Percentiles rank a stretch among this genome's conserved stretches.
Conservation (phyloP, 768 basidiomycete genomes). For the Mycena sanguinolenta region DNA sequence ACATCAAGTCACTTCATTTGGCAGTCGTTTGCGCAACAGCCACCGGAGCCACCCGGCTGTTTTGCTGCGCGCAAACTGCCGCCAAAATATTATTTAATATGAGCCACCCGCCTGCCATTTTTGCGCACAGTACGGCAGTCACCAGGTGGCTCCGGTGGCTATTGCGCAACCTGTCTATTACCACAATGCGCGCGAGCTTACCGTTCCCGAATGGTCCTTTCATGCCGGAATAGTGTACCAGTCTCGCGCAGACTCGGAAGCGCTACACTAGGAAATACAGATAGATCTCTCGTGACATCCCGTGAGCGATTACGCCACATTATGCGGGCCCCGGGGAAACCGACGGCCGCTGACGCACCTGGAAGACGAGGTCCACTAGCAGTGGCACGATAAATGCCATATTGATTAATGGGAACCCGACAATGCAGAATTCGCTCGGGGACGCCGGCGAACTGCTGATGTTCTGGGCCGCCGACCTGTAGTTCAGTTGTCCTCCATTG, state of each 20-base stretch:
- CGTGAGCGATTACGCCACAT: slow-evolving; percentile 37
- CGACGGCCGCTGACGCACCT: slow-evolving; percentile 58
- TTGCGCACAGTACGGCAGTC: no score
- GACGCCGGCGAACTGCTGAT: slow-evolving; percentile 57
- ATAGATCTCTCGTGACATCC: slow-evolving; percentile 64
- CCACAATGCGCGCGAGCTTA: slow-evolving; percentile 51
- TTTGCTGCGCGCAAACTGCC: no score
- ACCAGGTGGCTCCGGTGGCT: no score
- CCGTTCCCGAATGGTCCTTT: slow-evolving; percentile 75
- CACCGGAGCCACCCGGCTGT: no score
- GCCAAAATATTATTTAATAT: no score
- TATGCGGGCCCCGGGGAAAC: no score
- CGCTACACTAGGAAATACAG: slow-evolving; percentile 85
- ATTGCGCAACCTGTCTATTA: no score
- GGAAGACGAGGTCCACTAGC: slow-evolving; percentile 74
- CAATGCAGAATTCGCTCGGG: slow-evolving; percentile 68
- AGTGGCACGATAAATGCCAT: slow-evolving; percentile 75
- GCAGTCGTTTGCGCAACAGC: no score
- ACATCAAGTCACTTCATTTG: no score
- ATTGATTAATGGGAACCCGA: slow-evolving; percentile 72
- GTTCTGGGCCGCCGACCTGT: slow-evolving; percentile 56
- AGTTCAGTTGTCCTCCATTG: slow-evolving; percentile 77
- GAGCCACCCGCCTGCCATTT: no score
- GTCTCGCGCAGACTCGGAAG: slow-evolving; percentile 75
- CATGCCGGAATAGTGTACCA: slow-evolving; percentile 76